These are phyloP conservation scores for Arthrobotrys megalospora DNA, from an alignment of 2,329 filamentous ascomycete genomes.

Conservation along the genomic window DNA sequence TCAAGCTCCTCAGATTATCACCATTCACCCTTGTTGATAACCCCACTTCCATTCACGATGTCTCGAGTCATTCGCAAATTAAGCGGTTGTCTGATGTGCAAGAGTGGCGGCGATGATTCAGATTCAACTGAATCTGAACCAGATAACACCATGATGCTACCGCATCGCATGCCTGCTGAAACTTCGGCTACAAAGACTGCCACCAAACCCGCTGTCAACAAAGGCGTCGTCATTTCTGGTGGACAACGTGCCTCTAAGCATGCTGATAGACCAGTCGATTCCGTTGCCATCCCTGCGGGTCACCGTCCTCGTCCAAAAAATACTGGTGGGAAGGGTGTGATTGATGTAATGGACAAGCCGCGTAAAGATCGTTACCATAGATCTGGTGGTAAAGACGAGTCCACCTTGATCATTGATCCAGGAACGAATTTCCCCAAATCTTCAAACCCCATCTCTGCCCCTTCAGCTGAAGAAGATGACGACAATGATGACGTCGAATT, in stretches of 20 bases:
- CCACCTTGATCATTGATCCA: conserved; percentile 18
- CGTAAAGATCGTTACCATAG: background rate
- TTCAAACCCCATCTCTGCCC: background rate
- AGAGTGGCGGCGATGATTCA: background rate
- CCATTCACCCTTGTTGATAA: no score
- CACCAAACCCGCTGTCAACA: no score
- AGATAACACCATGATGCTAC: conserved; percentile 33
- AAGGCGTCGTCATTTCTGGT: no score
- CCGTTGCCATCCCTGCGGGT: no score
- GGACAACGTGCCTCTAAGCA: no score
- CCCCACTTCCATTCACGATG: background rate
- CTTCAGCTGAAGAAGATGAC: background rate
- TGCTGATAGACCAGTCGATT: no score
- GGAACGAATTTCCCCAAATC: conserved; percentile 10
- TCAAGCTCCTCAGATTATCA: no score
- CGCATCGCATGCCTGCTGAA: conserved; percentile 4
- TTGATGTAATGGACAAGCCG: background rate
- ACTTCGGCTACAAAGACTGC: no score
- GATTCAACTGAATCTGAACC: conserved; percentile 30
- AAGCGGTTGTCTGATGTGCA: background rate
- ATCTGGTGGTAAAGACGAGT: background rate
- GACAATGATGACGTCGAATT: background rate
- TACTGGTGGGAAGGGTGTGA: no score
- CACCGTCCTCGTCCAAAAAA: no score
- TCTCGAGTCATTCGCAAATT: background rate